Base-by-base conservation (phyloP, 1,284 basidiomycete genomes). In the Baeospora myosura region DNA sequence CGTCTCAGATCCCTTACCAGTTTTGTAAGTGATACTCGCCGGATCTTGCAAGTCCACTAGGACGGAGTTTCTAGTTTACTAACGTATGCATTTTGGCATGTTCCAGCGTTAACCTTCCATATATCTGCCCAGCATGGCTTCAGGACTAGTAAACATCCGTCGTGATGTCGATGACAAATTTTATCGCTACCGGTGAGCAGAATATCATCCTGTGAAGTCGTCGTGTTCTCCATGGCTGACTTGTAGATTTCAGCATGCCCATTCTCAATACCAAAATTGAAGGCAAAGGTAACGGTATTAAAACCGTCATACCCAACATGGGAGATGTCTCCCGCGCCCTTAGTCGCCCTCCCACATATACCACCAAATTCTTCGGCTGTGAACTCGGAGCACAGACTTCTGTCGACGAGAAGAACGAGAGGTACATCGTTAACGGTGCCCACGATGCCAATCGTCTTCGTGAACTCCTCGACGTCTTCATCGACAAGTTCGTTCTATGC, bases 271-370 rank as follows among this genome's bases (percentile, higher is more conserved):
- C 88, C 53, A 98, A 98, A 72, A 94, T 98, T 41, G 96, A 99
- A 69, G 96, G 96, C 56, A 93, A 93, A 66, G 96, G 96, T 44
- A 99, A 99, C 62, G 96, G 96, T 52, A 98, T 99, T 72, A 99
- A 99, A 72, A 99, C 96, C 30, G 93, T 97, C 59, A 70, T 96
- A 43, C 92, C 92, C 35, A 99, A 99, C 71, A 98, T 99, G 93
- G 82, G 91, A 49, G 96, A 98, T 66, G 88, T 99, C 52, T 91
- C 95, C 39, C 86, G 92, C 45, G 92, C 96, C 30, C 78, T 99
- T 56, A 91, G 86, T 61, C 86, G 96, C 50, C 95, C 96, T 49
- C 88, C 96, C 23, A 81, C 91, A 40, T 95, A 98, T 63, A 88
- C 95, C 41, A 98, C 94, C 65, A 99, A 99, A 70, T 99, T 94